Percentiles rank a stretch among this genome's conserved stretches.
Conservation (phyloP, 2,329 filamentous ascomycete species). For the Aspergillus fijiensis region DNA sequence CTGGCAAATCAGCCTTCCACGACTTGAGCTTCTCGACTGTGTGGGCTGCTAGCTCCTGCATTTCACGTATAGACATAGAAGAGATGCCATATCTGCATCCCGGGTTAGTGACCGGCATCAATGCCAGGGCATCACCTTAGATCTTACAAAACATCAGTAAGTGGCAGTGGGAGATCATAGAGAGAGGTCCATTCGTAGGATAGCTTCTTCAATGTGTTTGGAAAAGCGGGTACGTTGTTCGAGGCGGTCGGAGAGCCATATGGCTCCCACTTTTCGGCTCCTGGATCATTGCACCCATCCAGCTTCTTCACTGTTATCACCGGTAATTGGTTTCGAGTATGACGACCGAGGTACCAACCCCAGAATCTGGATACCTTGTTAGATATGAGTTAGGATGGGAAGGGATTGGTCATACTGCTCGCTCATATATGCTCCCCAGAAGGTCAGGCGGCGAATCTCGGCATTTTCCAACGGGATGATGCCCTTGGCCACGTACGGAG, state of each 20-base stretch:
- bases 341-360: constrained; percentile 46
- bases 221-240: background rate
- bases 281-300: constrained; percentile 22
- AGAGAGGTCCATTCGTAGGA: constrained; percentile 4
- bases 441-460: constrained; percentile 40
- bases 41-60: constrained; percentile 26
- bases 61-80: constrained; percentile 33
- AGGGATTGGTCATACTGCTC: constrained; percentile 34
- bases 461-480: constrained; percentile 42
- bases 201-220: background rate
- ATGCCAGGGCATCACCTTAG: background rate
- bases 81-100: constrained; percentile 31
- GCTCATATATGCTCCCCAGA: constrained; percentile 47
- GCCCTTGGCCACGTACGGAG: constrained; percentile 40
- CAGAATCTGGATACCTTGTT: constrained; percentile 32
- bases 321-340: constrained; percentile 38
- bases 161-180: constrained; percentile 3
- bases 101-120: background rate
- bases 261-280: constrained; percentile 25
- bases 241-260: constrained; percentile 36
- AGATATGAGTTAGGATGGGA: background rate
- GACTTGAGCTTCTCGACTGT: background rate
- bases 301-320: constrained; percentile 44
- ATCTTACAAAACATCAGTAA: constrained; percentile 3
- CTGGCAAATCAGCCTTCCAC: background rate